Percentiles rank a stretch among this genome's conserved stretches.
phyloP scores from a whole-genome alignment of 2,329 filamentous ascomycete species.

The Xylariaceae sp. region DNA sequence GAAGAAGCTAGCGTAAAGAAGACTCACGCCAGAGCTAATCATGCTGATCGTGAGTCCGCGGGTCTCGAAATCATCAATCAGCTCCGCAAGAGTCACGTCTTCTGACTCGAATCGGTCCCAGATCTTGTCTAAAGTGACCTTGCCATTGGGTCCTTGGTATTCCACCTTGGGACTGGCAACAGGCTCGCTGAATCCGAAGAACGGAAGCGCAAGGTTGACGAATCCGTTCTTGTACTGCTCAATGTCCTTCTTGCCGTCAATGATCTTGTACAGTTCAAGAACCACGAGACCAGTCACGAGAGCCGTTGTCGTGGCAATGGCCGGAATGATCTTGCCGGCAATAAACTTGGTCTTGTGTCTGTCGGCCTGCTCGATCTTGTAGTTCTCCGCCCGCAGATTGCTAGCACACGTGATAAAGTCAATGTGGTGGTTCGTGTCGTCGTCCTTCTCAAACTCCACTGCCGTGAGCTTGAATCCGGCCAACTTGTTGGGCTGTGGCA shows the following conservation, averaged over 20 bases:
- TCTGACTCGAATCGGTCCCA: constrained; percentile 96
- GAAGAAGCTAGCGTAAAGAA: constrained; percentile 93
- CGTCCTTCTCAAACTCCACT: constrained; percentile 98
- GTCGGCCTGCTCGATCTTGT: constrained; percentile 90
- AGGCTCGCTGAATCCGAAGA: constrained; percentile 97
- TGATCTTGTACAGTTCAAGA: constrained; percentile 90
- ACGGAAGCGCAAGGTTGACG: constrained; percentile 89
- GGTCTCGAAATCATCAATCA: constrained; percentile 74
- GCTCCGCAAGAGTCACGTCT: constrained; percentile 77
- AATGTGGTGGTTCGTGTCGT: constrained; percentile 96
- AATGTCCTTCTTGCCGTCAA: constrained; percentile 93
- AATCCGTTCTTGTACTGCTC: constrained; percentile 99
- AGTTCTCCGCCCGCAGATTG: constrained; percentile 95
- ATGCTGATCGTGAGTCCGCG: constrained; percentile 80
- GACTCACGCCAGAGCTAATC: constrained; percentile 94
- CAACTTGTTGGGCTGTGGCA: constrained; percentile 75
- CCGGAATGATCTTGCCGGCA: constrained; percentile 97
- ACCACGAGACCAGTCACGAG: constrained; percentile 90
- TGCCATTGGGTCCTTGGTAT: constrained; percentile 73
- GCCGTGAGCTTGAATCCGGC: constrained; percentile 84
- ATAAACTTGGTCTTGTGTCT: constrained; percentile 99
- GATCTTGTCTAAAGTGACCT: constrained; percentile 85
- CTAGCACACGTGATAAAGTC: constrained; percentile 98
- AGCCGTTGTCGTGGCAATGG: constrained; percentile 94
- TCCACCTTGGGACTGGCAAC: constrained; percentile 89